These are phyloP conservation scores for Starmerella cellae DNA, from an alignment of 805 yeast genomes.

Conservation along the genomic window DNA sequence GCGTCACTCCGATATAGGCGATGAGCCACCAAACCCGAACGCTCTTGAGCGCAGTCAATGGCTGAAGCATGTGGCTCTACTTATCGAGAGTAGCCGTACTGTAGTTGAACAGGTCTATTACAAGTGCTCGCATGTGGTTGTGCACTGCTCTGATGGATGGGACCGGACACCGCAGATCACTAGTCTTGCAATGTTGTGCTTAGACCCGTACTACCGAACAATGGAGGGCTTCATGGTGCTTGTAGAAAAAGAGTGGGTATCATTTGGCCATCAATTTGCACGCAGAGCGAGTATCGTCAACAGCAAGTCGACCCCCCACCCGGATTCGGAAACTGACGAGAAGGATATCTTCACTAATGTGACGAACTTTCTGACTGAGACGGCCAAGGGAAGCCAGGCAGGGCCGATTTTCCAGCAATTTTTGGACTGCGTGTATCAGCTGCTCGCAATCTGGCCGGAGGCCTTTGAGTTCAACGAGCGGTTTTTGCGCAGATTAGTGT, in stretches of 20 bases:
- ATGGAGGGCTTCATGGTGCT: slow-evolving; percentile 73
- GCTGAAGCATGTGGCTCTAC: slow-evolving; percentile 56
- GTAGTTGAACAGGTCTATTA: slow-evolving; percentile 70
- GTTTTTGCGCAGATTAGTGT: slow-evolving; percentile 67
- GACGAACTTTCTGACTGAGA: slow-evolving; percentile 27
- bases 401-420: slow-evolving; percentile 94
- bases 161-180: slow-evolving; percentile 87
- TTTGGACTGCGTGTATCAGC: slow-evolving; percentile 76
- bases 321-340: slow-evolving; percentile 15
- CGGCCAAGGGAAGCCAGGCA: slow-evolving; percentile 32
- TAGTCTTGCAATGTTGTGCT: slow-evolving; percentile 68
- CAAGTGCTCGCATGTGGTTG: slow-evolving; percentile 66
- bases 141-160: slow-evolving; percentile 99
- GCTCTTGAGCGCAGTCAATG: slow-evolving; percentile 57
- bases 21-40: slow-evolving; percentile 40
- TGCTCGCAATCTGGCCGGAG: slow-evolving; percentile 53
- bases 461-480: slow-evolving; percentile 81
- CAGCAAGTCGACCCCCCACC: neutral
- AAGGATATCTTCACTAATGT: slow-evolving; percentile 38
- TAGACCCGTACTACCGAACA: slow-evolving; percentile 84
- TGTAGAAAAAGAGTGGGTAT: slow-evolving; percentile 88
- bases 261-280: slow-evolving; percentile 83
- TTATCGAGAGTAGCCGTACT: slow-evolving; percentile 63
- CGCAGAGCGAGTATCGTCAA: slow-evolving; percentile 37
- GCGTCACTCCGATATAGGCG: slow-evolving; percentile 52